A percentile compares a stretch with the other conserved stretches of the same genome.
These are phyloP conservation scores for Picochlorum costavermella DNA, from an alignment of 139 green algal species.

Conservation along the genomic window DNA sequence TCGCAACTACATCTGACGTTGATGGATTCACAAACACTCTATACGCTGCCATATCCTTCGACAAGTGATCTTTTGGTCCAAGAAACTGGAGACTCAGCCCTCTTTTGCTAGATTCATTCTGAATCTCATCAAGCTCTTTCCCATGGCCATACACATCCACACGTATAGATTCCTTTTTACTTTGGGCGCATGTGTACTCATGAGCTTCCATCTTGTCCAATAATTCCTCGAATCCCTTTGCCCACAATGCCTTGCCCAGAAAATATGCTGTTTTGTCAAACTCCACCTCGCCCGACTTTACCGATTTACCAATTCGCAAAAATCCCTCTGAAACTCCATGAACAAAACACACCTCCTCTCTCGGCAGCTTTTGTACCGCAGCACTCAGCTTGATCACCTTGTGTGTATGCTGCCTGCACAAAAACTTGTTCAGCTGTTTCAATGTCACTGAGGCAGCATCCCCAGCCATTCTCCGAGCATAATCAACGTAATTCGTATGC, in stretches of 20 bases:
- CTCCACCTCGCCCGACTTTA: not conserved
- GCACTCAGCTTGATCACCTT: slow-evolving; percentile 90
- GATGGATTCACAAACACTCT: slow-evolving; percentile 87
- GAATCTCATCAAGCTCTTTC: slow-evolving; percentile 56
- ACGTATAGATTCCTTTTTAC: not conserved
- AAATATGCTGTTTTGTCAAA: slow-evolving; percentile 74
- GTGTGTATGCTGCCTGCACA: slow-evolving; percentile 69
- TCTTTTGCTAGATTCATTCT: slow-evolving; percentile 6
- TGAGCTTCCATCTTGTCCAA: slow-evolving; percentile 41
- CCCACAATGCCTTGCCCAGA: slow-evolving; percentile 72
- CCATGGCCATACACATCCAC: slow-evolving; percentile 83
- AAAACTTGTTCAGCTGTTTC: slow-evolving; percentile 52
- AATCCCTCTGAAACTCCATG: slow-evolving; percentile 82
- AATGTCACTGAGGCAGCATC: slow-evolving; percentile 7
- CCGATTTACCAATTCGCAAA: slow-evolving; percentile 48
- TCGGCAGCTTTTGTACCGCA: slow-evolving; percentile 80
- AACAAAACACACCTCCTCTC: slow-evolving; percentile 72
- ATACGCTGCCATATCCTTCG: slow-evolving; percentile 32
- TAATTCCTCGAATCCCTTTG: slow-evolving; percentile 87
- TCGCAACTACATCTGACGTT: slow-evolving; percentile 86
- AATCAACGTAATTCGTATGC: slow-evolving; percentile 66
- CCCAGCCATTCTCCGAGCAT: slow-evolving; percentile 37
- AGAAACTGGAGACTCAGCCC: slow-evolving; percentile 42
- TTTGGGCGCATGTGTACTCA: slow-evolving; percentile 27
- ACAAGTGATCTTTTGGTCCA: slow-evolving; percentile 48